These are phyloP conservation scores for Podospora sp. DNA, from an alignment of 495 filamentous ascomycete genomes.

Conservation along the genomic window DNA sequence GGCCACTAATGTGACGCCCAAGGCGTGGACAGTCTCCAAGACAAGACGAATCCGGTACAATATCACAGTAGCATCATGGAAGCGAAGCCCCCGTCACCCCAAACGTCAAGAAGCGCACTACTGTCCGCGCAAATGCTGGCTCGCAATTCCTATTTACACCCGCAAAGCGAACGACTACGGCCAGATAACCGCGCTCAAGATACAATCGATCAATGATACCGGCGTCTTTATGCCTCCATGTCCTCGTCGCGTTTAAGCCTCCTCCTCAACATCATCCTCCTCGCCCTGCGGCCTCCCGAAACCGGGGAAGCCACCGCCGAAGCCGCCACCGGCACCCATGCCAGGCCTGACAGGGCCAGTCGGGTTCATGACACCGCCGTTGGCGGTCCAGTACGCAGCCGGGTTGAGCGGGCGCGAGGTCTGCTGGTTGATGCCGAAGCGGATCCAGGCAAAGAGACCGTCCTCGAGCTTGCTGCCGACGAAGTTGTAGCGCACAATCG, in stretches of 20 bases:
- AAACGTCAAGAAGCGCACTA: no score
- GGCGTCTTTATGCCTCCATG: neutral
- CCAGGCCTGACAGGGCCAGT: constrained; percentile 33
- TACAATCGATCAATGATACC: neutral
- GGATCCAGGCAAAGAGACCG: constrained; percentile 61
- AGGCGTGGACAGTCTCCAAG: no score
- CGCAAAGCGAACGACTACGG: neutral
- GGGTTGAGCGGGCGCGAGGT: constrained; percentile 31
- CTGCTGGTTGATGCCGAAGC: constrained; percentile 55
- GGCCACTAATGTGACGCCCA: no score
- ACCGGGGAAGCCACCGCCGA: constrained; percentile 6
- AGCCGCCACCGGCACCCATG: constrained; percentile 20
- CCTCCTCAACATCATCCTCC: neutral
- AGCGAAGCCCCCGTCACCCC: no score
- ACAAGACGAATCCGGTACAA: no score
- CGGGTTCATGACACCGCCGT: constrained; percentile 41
- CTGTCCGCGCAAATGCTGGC: neutral
- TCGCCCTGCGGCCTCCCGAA: neutral
- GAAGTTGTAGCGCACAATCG: constrained; percentile 57
- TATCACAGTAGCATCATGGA: no score
- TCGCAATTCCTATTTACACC: neutral
- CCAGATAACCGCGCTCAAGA: neutral
- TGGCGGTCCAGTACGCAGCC: constrained; percentile 32
- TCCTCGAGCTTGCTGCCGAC: constrained; percentile 57
- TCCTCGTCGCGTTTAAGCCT: neutral